phyloP scores from a whole-genome alignment of 1,284 basidiomycete genomes.

The Phellopilus nigrolimitatus region DNA sequence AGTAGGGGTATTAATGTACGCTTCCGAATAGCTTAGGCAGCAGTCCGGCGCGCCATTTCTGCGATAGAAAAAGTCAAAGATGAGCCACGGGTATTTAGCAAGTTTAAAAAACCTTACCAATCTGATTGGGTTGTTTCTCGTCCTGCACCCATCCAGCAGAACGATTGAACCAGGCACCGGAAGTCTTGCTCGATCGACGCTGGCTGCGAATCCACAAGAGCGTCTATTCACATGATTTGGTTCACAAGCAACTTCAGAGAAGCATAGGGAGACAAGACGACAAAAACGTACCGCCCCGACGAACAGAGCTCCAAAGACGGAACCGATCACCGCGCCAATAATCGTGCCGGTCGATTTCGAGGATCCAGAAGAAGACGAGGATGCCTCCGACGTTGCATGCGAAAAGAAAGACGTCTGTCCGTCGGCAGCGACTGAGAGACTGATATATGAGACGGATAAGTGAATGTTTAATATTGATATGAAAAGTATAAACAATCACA shows the following conservation, averaged over 20 bases:
- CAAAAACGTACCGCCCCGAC: conserved; percentile 14
- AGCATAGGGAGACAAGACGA: background rate
- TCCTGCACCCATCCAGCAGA: conserved; percentile 15
- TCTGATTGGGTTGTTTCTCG: conserved; percentile 12
- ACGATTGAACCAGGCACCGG: conserved; percentile 15
- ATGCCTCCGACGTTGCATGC: background rate
- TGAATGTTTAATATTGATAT: background rate
- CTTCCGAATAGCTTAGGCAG: background rate
- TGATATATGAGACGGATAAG: background rate
- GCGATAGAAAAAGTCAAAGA: background rate
- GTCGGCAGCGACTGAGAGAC: conserved; percentile 12
- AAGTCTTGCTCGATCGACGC: conserved; percentile 13
- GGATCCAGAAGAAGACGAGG: conserved; percentile 1
- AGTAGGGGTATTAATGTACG: no score
- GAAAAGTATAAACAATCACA: background rate
- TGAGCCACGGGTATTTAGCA: background rate
- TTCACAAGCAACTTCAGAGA: background rate
- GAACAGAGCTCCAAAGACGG: conserved; percentile 11
- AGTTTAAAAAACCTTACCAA: conserved; percentile 7
- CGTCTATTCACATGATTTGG: background rate
- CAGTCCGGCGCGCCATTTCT: conserved; percentile 15
- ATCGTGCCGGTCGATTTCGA: conserved; percentile 6
- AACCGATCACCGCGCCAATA: conserved; percentile 16
- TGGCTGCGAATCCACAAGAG: conserved; percentile 17
- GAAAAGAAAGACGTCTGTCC: conserved; percentile 6